Base-by-base conservation (phyloP, 2,329 filamentous ascomycete genomes). In the Aspergillus sp. region DNA sequence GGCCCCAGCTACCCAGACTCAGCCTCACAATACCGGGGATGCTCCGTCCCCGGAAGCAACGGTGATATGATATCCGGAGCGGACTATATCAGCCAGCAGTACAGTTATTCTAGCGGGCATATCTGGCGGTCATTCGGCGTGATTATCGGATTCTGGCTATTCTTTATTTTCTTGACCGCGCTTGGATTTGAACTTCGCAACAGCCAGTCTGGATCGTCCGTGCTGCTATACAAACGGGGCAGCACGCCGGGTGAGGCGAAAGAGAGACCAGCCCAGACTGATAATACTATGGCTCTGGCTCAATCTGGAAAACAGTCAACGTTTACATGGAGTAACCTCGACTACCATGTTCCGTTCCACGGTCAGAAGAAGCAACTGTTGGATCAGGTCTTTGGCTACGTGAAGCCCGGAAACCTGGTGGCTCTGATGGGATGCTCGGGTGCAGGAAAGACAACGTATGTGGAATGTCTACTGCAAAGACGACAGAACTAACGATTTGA, bases 281-380 rank as follows among this genome's bases (percentile, higher is more conserved):
- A 15, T 11, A 56, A 54, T 2, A 50, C 62, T 8, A 41, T 45
- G 1, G 40, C 61, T 0, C 59, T 70, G 5, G 44, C 59, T 2
- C 56, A 89, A 68, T 90, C 84, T 0, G 87, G 61, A 62, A 87
- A 88, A 49, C 85, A 88, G 60, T 86, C 87, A 40, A 81, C 90
- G 2, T 80, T 96, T 56, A 95, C 91, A 0, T 96, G 91, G 89
- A 89, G 92, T 69, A 82, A 89, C 56, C 84, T 96, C 52, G 90
- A 88, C 67, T 96, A 96, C 69, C 81, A 70, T 61, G 87, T 81
- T 60, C 76, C 57, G 3, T 78, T 75, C 49, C 74, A 79, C 4
- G 71, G 74, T 2, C 71, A 78, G 46, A 70, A 79, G 62, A 71
- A 79, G 50, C 74, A 77, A 4, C 76, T 89, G 1, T 75, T 89